Percentiles rank a stretch among this genome's conserved stretches.
Conservation (phyloP, 768 basidiomycete genomes). For the Dictyophora rubrovolvata region DNA sequence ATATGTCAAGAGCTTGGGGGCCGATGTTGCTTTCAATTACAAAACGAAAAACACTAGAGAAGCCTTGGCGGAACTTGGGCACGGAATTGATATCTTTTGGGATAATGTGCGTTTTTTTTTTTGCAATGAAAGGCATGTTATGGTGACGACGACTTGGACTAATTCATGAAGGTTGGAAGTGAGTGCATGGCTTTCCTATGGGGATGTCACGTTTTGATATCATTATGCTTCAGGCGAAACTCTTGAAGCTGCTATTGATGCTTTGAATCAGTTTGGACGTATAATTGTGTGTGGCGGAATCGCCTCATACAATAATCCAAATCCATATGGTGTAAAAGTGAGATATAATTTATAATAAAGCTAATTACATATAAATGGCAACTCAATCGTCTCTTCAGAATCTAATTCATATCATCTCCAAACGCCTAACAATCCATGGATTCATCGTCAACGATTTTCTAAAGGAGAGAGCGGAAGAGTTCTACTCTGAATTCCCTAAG, state of each 20-base stretch:
- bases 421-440: slow-evolving; percentile 35
- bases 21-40: slow-evolving; percentile 29
- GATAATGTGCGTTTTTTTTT: neutral
- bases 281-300: slow-evolving; percentile 22
- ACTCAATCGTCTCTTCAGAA: slow-evolving; percentile 26
- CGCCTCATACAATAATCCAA: slow-evolving; percentile 21
- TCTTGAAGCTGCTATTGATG: slow-evolving; percentile 44
- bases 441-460: slow-evolving; percentile 30
- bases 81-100: slow-evolving; percentile 19
- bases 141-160: neutral
- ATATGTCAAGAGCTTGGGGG: slow-evolving; percentile 24
- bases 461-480: slow-evolving; percentile 25
- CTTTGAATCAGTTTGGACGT: slow-evolving; percentile 9
- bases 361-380: slow-evolving; percentile 19
- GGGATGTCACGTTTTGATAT: neutral
- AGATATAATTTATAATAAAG: neutral
- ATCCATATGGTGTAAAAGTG: slow-evolving; percentile 14
- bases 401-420: slow-evolving; percentile 28
- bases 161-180: slow-evolving; percentile 34
- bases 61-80: slow-evolving; percentile 26
- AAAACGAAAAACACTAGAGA: slow-evolving; percentile 21
- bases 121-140: no score
- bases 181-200: neutral
- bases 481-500: slow-evolving; percentile 31
- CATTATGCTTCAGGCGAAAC: slow-evolving; percentile 22